Conservation (phyloP, 306 rosid species). For the Lathyrus tuberosus region DNA sequence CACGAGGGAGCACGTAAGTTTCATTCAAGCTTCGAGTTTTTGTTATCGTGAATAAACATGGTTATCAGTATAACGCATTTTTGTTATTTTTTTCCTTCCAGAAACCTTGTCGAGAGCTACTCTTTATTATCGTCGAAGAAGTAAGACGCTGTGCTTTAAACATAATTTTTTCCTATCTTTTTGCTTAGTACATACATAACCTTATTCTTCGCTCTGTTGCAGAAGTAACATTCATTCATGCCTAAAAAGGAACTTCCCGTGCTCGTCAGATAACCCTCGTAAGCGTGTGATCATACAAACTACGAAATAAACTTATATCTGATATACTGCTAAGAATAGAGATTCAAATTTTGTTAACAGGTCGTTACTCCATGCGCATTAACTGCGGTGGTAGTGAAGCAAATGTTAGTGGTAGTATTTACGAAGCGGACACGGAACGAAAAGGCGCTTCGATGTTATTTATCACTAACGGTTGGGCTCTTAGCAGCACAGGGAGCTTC, state of each 20-base stretch:
- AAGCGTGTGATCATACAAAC: slow-evolving; percentile 31
- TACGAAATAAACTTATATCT: slow-evolving; percentile 16
- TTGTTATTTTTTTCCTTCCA: slow-evolving; percentile 57
- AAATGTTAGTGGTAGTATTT: slow-evolving; percentile 47
- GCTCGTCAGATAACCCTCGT: slow-evolving; percentile 51
- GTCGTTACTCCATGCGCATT: slow-evolving; percentile 58
- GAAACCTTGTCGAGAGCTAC: slow-evolving; percentile 87
- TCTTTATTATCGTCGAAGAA: slow-evolving; percentile 53
- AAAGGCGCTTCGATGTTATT: slow-evolving; percentile 79
- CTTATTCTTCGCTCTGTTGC: slow-evolving; percentile 36
- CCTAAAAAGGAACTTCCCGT: slow-evolving; percentile 73
- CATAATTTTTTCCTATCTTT: slow-evolving; percentile 23
- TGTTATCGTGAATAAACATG: not conserved
- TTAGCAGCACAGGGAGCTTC: slow-evolving; percentile 90
- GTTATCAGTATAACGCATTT: slow-evolving; percentile 28
- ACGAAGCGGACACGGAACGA: slow-evolving; percentile 69
- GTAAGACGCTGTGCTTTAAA: slow-evolving; percentile 53
- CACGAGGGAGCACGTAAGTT: slow-evolving; percentile 77
- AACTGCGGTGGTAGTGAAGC: slow-evolving; percentile 89
- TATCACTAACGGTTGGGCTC: slow-evolving; percentile 71
- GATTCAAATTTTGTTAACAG: slow-evolving; percentile 45
- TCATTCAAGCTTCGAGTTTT: slow-evolving; percentile 22
- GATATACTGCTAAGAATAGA: slow-evolving; percentile 8
- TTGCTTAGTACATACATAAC: slow-evolving; percentile 19
- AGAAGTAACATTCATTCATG: slow-evolving; percentile 62